These are phyloP conservation scores for Lentinula lateritia DNA, from an alignment of 768 basidiomycete species.

Conservation along the genomic window DNA sequence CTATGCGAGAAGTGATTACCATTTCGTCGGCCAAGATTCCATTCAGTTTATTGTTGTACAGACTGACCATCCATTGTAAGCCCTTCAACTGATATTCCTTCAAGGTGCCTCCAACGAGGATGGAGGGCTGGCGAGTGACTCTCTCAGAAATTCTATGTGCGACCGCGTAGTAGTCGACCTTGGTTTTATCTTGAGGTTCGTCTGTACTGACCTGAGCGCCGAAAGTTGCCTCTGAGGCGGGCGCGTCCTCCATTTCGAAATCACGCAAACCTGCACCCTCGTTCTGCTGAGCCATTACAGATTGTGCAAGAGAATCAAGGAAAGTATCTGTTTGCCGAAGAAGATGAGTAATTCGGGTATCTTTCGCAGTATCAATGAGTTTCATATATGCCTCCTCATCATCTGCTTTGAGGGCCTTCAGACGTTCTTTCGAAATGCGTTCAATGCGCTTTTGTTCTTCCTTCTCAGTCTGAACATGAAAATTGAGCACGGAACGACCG, in stretches of 20 bases:
- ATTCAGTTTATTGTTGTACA: conserved; percentile 94
- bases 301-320: conserved; percentile 91
- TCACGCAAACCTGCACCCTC: conserved; percentile 43
- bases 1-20: conserved; percentile 36
- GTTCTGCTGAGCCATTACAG: conserved; percentile 88
- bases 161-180: conserved; percentile 94
- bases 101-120: conserved; percentile 82
- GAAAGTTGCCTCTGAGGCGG: conserved; percentile 83
- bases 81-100: conserved; percentile 96
- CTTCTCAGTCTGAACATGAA: conserved; percentile 90
- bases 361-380: conserved; percentile 97
- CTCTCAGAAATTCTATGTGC: conserved; percentile 91
- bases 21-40: conserved; percentile 95
- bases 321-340: conserved; percentile 91
- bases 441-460: conserved; percentile 98
- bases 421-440: conserved; percentile 92
- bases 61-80: conserved; percentile 96
- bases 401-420: conserved; percentile 94
- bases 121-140: conserved; percentile 61
- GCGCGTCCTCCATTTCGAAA: conserved; percentile 65
- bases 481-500: conserved; percentile 72
- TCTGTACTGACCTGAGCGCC: conserved; percentile 75
- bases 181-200: conserved; percentile 51
- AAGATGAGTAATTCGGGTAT: conserved; percentile 96
- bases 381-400: conserved; percentile 99